Percentiles rank a stretch among this genome's conserved stretches.
Conservation (phyloP, 2,329 filamentous ascomycete species). For the Aspergillus quadricinctus region DNA sequence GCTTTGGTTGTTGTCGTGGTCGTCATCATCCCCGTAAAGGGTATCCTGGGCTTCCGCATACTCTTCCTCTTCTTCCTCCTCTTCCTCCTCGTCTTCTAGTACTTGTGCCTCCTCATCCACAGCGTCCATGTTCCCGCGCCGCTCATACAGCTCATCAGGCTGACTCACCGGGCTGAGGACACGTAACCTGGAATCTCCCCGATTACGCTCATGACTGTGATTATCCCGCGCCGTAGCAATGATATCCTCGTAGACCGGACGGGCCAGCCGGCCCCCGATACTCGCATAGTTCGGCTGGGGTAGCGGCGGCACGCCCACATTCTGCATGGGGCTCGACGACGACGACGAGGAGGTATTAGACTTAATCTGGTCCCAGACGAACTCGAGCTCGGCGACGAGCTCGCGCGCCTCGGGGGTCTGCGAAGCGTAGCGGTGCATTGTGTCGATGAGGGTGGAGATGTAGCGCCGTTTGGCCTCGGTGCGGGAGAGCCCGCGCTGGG, state of each 20-base stretch:
- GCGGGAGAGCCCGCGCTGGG: slow-evolving; percentile 73
- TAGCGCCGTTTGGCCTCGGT: slow-evolving; percentile 94
- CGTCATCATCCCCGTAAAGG: slow-evolving; percentile 24
- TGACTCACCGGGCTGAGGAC: slow-evolving; percentile 84
- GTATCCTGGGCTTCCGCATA: slow-evolving; percentile 34
- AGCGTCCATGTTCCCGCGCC: slow-evolving; percentile 37
- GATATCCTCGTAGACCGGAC: slow-evolving; percentile 41
- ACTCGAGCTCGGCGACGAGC: slow-evolving; percentile 91
- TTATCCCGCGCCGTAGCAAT: slow-evolving; percentile 43
- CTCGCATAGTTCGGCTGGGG: slow-evolving; percentile 32
- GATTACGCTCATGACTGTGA: slow-evolving; percentile 27
- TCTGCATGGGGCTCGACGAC: slow-evolving; percentile 28
- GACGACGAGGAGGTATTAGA: slow-evolving; percentile 68
- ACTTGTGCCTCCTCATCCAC: slow-evolving; percentile 26
- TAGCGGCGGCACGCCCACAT: slow-evolving; percentile 25
- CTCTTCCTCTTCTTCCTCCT: slow-evolving; percentile 34
- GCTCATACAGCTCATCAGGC: slow-evolving; percentile 58
- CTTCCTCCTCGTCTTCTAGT: slow-evolving; percentile 16
- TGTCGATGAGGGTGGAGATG: slow-evolving; percentile 89
- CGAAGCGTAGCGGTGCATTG: slow-evolving; percentile 92
- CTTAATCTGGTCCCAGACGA: slow-evolving; percentile 98
- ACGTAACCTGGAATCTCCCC: slow-evolving; percentile 52
- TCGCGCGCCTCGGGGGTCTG: slow-evolving; percentile 76
- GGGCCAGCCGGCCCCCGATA: slow-evolving; percentile 33
- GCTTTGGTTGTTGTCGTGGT: slow-evolving; percentile 4